Percentiles rank a stretch among this genome's conserved stretches.
phyloP scores from a whole-genome alignment of 257 asterid species.

The Capsicum chinense region DNA sequence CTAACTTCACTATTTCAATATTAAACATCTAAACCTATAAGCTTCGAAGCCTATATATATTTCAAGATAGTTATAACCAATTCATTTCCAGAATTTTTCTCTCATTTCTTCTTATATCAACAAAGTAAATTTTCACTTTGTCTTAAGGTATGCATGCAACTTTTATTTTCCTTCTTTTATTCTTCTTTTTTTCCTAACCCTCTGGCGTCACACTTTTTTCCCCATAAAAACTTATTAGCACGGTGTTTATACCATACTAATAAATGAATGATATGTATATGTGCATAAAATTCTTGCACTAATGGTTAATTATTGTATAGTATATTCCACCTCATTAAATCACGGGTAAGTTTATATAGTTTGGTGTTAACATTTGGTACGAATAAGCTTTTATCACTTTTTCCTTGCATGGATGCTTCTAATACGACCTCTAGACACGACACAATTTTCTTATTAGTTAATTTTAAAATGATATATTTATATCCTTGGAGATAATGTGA shows the following conservation, averaged over 20 bases:
- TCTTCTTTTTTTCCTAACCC: neutral
- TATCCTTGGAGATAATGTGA: neutral
- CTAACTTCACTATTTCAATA: conserved; percentile 20
- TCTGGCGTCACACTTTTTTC: neutral
- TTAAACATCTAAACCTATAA: conserved; percentile 21
- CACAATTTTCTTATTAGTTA: neutral
- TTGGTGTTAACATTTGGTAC: neutral
- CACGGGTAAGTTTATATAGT: neutral
- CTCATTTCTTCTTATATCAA: neutral
- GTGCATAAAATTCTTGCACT: too few relatives aligned
- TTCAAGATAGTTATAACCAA: neutral
- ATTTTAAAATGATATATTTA: neutral
- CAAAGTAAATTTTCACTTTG: neutral
- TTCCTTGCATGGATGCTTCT: neutral
- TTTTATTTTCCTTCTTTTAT: neutral
- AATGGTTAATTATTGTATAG: neutral
- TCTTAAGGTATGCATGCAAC: conserved; percentile 2
- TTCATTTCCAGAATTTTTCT: neutral
- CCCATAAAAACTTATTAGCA: neutral
- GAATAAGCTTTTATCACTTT: neutral
- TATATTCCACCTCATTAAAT: neutral
- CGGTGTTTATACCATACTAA: neutral
- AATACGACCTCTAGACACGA: neutral
- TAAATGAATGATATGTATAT: neutral
- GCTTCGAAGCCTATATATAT: conserved; percentile 6